phyloP scores from a whole-genome alignment of 2,329 filamentous ascomycete genomes.

The Curvularia spicifera region DNA sequence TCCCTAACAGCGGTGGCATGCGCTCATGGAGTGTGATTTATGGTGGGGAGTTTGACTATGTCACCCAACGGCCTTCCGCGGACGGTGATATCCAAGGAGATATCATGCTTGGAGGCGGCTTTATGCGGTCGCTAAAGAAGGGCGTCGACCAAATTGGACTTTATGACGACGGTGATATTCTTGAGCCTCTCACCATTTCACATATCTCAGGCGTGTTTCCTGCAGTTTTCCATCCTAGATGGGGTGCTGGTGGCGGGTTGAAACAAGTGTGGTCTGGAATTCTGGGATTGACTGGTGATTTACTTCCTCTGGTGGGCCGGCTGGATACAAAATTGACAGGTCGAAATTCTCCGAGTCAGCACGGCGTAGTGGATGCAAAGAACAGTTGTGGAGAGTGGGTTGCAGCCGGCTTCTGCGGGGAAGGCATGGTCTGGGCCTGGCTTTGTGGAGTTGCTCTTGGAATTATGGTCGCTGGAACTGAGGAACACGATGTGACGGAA shows the following conservation, averaged over 20 bases:
- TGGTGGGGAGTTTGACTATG: slow-evolving; percentile 11
- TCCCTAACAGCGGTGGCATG: slow-evolving; percentile 40
- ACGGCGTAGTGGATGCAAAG: slow-evolving; percentile 15
- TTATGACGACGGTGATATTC: slow-evolving; percentile 17
- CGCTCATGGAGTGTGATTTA: slow-evolving; percentile 59
- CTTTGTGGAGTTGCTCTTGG: slow-evolving; percentile 23
- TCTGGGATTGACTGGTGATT: slow-evolving; percentile 57
- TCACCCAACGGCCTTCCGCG: slow-evolving; percentile 14
- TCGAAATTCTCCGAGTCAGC: background rate
- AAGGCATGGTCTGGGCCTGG: slow-evolving; percentile 29
- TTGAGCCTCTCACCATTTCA: slow-evolving; percentile 12
- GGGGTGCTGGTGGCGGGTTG: slow-evolving; percentile 28
- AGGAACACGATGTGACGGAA: slow-evolving; percentile 7
- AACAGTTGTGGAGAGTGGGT: slow-evolving; percentile 45
- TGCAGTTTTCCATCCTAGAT: slow-evolving; percentile 17
- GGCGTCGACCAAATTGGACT: slow-evolving; percentile 19
- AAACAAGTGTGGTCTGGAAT: slow-evolving; percentile 60
- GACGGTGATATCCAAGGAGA: slow-evolving; percentile 14
- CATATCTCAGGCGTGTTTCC: slow-evolving; percentile 21
- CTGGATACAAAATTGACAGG: slow-evolving; percentile 44
- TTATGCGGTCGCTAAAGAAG: slow-evolving; percentile 23
- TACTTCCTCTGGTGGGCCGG: slow-evolving; percentile 59
- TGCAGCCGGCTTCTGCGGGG: slow-evolving; percentile 23
- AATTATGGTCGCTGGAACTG: slow-evolving; percentile 23
- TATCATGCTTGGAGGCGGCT: slow-evolving; percentile 21